Evolutionary conservation across 495 filamentous ascomycete genomes (phyloP), one percentile per base, ranked within the genome.

Genomic region (Podospora pseudoanserina): DNA sequence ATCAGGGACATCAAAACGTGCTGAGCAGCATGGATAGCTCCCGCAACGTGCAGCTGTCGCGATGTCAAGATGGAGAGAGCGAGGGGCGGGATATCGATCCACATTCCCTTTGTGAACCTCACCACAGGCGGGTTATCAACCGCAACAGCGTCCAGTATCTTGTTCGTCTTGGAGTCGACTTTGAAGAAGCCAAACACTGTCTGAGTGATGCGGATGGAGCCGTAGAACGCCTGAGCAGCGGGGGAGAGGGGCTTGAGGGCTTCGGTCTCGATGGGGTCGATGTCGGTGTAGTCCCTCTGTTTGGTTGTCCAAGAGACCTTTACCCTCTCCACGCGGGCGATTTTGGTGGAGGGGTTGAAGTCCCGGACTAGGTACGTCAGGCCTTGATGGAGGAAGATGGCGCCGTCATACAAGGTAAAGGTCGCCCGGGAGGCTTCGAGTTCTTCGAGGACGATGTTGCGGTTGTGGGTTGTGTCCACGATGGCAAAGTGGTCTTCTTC

Each of bases 181-280:
- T 97, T 98, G 85, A 97, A 97, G 83, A 93, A 99, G 19, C 96
- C 96, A 75, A 96, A 98, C 18, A 98, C 91, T 54, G 90, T 87
- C 68, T 92, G 88, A 69, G 88, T 87, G 74, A 98, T 91, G 68
- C 88, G 87, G 76, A 99, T 93, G 1, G 86, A 71, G 68, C 95
- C 95, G 77, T 90, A 94, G 80, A 90, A 97, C 27, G 94, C 94
- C 53, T 87, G 84, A 16, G 70, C 79, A 9, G 80, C 79, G 2
- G 72, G 73, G 4, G 63, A 62, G 54, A 97, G 90, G 18, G 82
- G 81, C 4, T 92, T 90, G 73, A 93, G 91, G 23, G 88, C 86
- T 81, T 96, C 92, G 0, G 92, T 96, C 75, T 95, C 93, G 56
- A 85, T 70, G 2, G 95, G 94, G 78, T 98, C 95, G 76, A 98